Evolutionary conservation across 2,329 filamentous ascomycete genomes (phyloP), one percentile per base, ranked within the genome.

Genomic region (Graphilbum fragrans): DNA sequence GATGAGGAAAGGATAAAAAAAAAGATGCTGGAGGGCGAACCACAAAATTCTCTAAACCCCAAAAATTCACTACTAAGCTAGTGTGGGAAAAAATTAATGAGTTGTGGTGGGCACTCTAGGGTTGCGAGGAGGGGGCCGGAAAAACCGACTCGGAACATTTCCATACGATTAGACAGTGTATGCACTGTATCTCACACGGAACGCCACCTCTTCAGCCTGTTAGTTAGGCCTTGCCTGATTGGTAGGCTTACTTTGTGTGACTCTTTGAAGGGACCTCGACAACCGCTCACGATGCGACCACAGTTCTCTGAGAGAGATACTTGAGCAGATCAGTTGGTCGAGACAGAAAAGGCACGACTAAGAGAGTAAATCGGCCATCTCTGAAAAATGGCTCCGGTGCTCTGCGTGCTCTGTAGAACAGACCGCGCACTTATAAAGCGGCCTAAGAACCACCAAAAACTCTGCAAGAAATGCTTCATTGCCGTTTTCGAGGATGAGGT

Each of bases 391-490:
- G 71, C 87, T 8, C 86, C 87, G 19, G 71, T 74, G 18, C 64
- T 72, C 19, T 98, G 92, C 58, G 77, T 78, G 39, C 67, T 80
- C 49, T 98, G 92, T 65, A 72, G 82, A 48, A 72, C 69, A 19
- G 72, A 82, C 47, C 77, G 88, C 45, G 90, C 92, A 5, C 74
- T 94, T 18, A 92, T 98, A 44, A 86, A 95, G 47, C 77, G 92
- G 22, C 90, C 92, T 1, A 96, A 96, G 60, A 94, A 96, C 55
- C 79, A 93, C 53, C 80, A 93, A 52, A 94, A 94, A 54, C 74
- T 98, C 37, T 98, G 92, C 72, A 87, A 84, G 53, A 62, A 69
- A 5, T 98, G 92, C 62, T 98, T 98, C 61, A 76, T 94, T 41
- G 54, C 66, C 11, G 72, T 92, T 36, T 98, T 98, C 56, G 92